Evolutionary conservation across 2,329 filamentous ascomycete species (phyloP), one percentile per base, ranked within the genome.

Genomic region (Fusarium sp.): DNA sequence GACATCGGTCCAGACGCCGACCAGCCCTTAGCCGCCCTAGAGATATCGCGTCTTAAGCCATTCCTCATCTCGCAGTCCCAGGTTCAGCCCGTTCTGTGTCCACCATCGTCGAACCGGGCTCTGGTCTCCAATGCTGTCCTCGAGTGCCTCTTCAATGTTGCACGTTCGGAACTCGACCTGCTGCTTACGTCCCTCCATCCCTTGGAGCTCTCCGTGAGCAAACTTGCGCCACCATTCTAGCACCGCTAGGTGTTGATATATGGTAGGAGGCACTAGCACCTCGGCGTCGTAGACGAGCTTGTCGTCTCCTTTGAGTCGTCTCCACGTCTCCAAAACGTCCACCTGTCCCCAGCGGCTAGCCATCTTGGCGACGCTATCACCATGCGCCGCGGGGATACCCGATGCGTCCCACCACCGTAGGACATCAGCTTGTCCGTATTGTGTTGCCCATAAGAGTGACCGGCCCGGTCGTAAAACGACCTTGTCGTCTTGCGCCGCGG

Each of bases 111-210:
- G 87, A 20, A 97, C 94, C 40, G 89, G 88, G 73, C 91, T 90
- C 71, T 94, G 93, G 64, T 93, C 91, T 10, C 89, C 89, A 59
- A 96, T 89, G 24, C 94, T 94, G 80, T 98, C 95, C 81, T 98
- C 95, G 42, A 98, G 87, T 1, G 95, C 95, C 83, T 98, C 96
- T 81, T 98, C 95, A 70, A 98, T 96, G 82, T 97, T 95, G 82
- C 95, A 98, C 1, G 94, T 97, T 82, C 96, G 95, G 83, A 98
- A 98, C 82, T 97, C 94, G 29, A 98, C 95, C 62, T 90, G 89
- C 76, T 95, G 87, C 71, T 85, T 85, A 35, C 86, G 83, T 18
- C 88, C 88, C 45, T 86, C 83, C 88, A 87, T 89, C 45, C 85
- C 87, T 1, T 85, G 85, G 35, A 89, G 83, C 77, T 88, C 85